These are phyloP conservation scores for Ceratobasidium sp. DNA, from an alignment of 1,284 basidiomycete genomes.

Conservation along the genomic window DNA sequence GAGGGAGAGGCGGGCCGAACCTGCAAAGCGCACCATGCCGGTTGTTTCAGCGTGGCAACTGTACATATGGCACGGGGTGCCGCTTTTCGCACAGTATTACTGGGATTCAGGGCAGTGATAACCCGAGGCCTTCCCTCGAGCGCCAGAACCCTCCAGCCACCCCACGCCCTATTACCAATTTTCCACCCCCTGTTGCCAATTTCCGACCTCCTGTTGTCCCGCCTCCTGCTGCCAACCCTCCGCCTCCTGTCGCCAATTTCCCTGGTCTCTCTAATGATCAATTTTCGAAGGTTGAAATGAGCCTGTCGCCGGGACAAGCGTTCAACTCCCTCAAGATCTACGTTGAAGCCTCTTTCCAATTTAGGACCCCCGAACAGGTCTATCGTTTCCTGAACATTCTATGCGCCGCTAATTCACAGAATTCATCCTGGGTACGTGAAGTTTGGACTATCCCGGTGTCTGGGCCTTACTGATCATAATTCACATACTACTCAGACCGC, in stretches of 20 bases:
- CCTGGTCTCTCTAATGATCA: constrained; percentile 14
- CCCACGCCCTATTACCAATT: no score
- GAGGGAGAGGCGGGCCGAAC: no score
- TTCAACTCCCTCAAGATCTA: constrained; percentile 60
- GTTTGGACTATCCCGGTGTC: not conserved
- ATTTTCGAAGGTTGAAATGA: constrained; percentile 4
- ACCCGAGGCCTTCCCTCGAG: no score
- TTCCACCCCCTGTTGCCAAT: no score
- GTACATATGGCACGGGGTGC: no score
- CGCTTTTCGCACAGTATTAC: no score
- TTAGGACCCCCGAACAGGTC: constrained; percentile 53
- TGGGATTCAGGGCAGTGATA: no score
- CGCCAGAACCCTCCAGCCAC: no score
- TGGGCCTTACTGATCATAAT: not conserved
- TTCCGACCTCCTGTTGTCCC: no score
- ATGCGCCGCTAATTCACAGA: constrained; percentile 56
- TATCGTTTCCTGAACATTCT: constrained; percentile 59
- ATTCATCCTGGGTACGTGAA: constrained; percentile 60
- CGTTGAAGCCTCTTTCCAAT: constrained; percentile 55
- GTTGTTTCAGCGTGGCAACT: no score
- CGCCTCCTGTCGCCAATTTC: not conserved
- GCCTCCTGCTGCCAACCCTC: no score
- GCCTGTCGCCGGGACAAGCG: constrained; percentile 55
- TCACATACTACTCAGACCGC: not conserved
- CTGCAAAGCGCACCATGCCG: no score